Base-by-base conservation (phyloP, 495 filamentous ascomycete species). In the Hyaloscypha finlandica region DNA sequence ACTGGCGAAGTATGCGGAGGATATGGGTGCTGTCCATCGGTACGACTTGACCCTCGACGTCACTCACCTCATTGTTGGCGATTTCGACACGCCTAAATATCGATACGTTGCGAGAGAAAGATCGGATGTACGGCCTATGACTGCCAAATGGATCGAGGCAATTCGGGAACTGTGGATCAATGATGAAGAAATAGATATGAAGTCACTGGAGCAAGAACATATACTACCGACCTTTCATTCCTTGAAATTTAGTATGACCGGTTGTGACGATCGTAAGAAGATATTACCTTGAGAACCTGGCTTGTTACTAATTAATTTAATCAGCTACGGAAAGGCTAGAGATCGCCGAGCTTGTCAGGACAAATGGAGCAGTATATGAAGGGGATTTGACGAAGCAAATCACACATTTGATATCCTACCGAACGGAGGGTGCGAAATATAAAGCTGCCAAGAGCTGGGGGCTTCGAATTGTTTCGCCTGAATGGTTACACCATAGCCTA, bases 21-120 rank as follows among this genome's bases (percentile, higher is more conserved):
- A 96, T 70, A 94, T 99, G 85, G 95, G 95, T 66, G 95, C 94
- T 35, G 78, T 83, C 65, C 90, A 94, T 80, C 89, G 90, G 65
- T 88, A 91, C 73, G 92, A 98, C 76, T 88, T 99, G n/a, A 98
- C 95, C 37, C 91, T 91, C 55, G 92, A 97, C 75, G 93, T 96
- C 66, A 99, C 95, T 3, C 95, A 99, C 79, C 85, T 99, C 33
- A 86, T 99, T 69, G 91, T 97, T 69, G 95, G 93, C 72, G 89
- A 91, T 65, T 89, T 90, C 64, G 84, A 92, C 70, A 97, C 94
- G 0, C 85, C 89, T 16, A 99, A 99, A 76, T 99, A 99, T 81
- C 90, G 88, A 73, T 97, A 95, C 78, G 94, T 97, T 72, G 95
- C 95, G 29, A 92, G 88, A 68, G 91, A 94, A 74, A 85, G 95